These are phyloP conservation scores for Scortechinia acanthostroma DNA, from an alignment of 2,329 filamentous ascomycete species.

Conservation along the genomic window DNA sequence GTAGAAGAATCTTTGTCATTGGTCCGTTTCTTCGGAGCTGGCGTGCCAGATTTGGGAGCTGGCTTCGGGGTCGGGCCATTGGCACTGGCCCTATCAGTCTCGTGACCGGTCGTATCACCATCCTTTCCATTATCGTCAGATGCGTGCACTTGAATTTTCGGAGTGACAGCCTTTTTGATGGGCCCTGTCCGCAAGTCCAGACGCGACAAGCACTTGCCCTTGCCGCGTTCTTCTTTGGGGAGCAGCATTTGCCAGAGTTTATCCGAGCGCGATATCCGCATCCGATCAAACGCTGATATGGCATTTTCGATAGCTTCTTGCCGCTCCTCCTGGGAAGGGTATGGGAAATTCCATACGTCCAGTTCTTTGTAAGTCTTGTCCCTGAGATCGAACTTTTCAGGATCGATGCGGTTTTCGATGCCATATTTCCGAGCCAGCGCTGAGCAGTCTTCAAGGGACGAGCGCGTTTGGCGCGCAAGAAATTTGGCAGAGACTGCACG, in stretches of 20 bases:
- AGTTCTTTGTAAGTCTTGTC: slow-evolving; percentile 54
- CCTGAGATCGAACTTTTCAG: slow-evolving; percentile 40
- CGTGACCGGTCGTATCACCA: slow-evolving; percentile 23
- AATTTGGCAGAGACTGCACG: slow-evolving; percentile 34
- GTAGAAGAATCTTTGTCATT: background rate
- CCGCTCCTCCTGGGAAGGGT: slow-evolving; percentile 42
- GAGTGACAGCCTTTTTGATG: slow-evolving; percentile 22
- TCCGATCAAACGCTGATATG: slow-evolving; percentile 54
- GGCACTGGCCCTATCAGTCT: slow-evolving; percentile 21
- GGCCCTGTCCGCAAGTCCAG: slow-evolving; percentile 38
- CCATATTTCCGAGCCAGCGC: slow-evolving; percentile 41
- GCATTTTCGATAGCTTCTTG: slow-evolving; percentile 54
- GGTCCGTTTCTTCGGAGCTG: background rate
- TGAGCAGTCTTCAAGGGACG: slow-evolving; percentile 35
- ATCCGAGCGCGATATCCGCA: slow-evolving; percentile 49
- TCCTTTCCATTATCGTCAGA: slow-evolving; percentile 23
- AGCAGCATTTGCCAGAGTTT: slow-evolving; percentile 56
- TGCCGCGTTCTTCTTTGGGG: slow-evolving; percentile 50
- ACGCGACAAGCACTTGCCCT: slow-evolving; percentile 51
- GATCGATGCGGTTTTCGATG: slow-evolving; percentile 33
- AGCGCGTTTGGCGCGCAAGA: slow-evolving; percentile 33
- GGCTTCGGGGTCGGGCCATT: slow-evolving; percentile 15
- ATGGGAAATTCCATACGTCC: slow-evolving; percentile 53
- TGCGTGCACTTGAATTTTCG: slow-evolving; percentile 23
- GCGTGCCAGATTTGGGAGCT: slow-evolving; percentile 10